These are phyloP conservation scores for Neobulgaria alba DNA, from an alignment of 2,329 filamentous ascomycete genomes.

Conservation along the genomic window DNA sequence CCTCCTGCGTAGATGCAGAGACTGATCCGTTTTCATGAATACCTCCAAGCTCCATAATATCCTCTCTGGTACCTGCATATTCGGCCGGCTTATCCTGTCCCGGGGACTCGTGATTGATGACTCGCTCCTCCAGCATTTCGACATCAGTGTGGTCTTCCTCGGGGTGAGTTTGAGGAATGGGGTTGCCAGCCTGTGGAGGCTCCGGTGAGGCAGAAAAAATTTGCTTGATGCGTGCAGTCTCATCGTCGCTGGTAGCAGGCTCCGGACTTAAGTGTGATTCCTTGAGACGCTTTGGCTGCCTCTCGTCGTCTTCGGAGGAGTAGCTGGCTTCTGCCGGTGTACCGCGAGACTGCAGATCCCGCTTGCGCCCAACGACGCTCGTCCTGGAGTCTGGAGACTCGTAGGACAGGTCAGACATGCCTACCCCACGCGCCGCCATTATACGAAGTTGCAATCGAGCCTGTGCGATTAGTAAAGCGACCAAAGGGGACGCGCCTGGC, in stretches of 20 bases:
- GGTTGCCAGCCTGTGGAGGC: too few species aligned
- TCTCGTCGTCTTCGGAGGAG: constrained; percentile 12
- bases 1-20: not conserved
- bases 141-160: too few species aligned
- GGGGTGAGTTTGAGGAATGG: too few species aligned
- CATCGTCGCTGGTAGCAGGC: too few species aligned
- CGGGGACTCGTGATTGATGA: too few species aligned
- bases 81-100: too few species aligned
- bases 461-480: not conserved
- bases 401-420: not conserved
- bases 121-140: too few species aligned
- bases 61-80: not conserved
- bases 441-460: not conserved
- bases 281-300: constrained; percentile 4
- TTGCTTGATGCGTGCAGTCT: too few species aligned
- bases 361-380: constrained; percentile 34
- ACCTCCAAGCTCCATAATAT: not conserved
- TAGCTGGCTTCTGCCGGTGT: not conserved
- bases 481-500: too few species aligned
- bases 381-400: constrained; percentile 38
- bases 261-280: constrained; percentile 6
- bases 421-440: not conserved
- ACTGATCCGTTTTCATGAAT: too few species aligned
- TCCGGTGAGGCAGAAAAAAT: too few species aligned
- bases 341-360: constrained; percentile 13